Conservation (phyloP, 495 filamentous ascomycete genomes). For the Trichoderma reesei region DNA sequence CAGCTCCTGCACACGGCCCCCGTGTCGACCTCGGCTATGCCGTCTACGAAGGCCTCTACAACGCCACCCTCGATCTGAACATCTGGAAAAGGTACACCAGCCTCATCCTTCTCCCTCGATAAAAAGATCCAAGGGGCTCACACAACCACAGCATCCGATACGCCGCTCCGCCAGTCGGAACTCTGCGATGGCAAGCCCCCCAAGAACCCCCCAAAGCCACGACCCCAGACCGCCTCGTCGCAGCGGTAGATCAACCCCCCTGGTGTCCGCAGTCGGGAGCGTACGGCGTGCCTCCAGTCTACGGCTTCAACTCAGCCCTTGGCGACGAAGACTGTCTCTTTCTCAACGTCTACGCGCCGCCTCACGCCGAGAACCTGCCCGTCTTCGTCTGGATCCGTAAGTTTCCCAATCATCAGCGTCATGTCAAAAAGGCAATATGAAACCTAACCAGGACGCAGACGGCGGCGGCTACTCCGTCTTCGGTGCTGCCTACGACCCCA, state of each 20-base stretch:
- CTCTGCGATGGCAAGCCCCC: slow-evolving; percentile 25
- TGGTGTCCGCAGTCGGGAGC: slow-evolving; percentile 2
- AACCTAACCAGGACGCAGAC: slow-evolving; percentile 16
- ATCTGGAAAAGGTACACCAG: slow-evolving; percentile 14
- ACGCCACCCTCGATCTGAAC: slow-evolving; percentile 9
- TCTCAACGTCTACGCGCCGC: slow-evolving; percentile 35
- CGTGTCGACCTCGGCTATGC: slow-evolving; percentile 18
- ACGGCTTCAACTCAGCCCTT: slow-evolving; percentile 4
- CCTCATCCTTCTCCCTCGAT: not conserved
- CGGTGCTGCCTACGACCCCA: slow-evolving; percentile 31
- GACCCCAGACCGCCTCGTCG: not conserved
- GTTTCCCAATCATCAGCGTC: not conserved
- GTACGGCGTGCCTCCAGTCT: not conserved
- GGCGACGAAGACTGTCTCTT: slow-evolving; percentile 45
- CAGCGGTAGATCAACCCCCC: not conserved
- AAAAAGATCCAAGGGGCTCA: not conserved
- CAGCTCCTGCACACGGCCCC: not conserved
- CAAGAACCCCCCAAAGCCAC: slow-evolving; percentile 20
- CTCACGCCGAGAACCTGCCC: slow-evolving; percentile 29
- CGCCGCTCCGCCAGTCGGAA: slow-evolving; percentile 23
- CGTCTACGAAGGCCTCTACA: slow-evolving; percentile 13
- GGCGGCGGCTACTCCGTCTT: slow-evolving; percentile 32
- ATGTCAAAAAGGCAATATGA: not conserved
- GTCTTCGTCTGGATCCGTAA: slow-evolving; percentile 29
- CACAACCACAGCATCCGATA: slow-evolving; percentile 17